Percentiles rank a stretch among this genome's conserved stretches.
Conservation (phyloP, 257 asterid genomes). For the Nicotiana otophora region DNA sequence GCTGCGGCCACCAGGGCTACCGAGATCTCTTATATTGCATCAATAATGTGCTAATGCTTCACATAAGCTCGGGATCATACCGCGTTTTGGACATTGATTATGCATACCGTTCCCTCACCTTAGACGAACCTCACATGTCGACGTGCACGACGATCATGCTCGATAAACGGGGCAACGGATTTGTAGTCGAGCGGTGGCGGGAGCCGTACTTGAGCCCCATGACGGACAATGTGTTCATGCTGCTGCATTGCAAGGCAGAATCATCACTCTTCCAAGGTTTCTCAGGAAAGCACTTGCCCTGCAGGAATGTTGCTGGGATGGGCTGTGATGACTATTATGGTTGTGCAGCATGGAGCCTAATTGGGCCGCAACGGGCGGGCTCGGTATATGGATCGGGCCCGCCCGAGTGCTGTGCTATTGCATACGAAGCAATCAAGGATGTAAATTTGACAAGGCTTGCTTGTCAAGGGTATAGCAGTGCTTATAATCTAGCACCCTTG, state of each 20-base stretch:
- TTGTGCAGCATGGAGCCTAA: conserved; percentile 72
- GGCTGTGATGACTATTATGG: conserved; percentile 78
- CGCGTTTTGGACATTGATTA: conserved; percentile 81
- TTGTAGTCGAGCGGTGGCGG: conserved; percentile 70
- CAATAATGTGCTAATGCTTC: conserved; percentile 76
- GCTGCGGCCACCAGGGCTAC: conserved; percentile 82
- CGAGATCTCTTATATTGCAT: conserved; percentile 81
- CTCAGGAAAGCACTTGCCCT: conserved; percentile 56
- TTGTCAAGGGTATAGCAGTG: conserved; percentile 90
- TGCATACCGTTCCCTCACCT: conserved; percentile 57
- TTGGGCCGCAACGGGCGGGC: conserved; percentile 30
- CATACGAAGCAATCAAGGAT: conserved; percentile 40
- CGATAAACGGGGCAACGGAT: conserved; percentile 80
- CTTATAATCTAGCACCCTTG: conserved; percentile 73
- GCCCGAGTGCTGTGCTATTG: conserved; percentile 67
- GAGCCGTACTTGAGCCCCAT: conserved; percentile 57
- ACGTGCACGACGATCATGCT: conserved; percentile 57
- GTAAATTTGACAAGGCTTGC: conserved; percentile 66
- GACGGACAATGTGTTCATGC: conserved; percentile 69
- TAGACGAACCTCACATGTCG: conserved; percentile 91
- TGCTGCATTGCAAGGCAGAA: conserved; percentile 60
- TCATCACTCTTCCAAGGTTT: conserved; percentile 68
- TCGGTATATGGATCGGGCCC: conserved; percentile 59
- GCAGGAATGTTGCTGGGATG: conserved; percentile 73
- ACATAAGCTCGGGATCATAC: conserved; percentile 75